phyloP scores from a whole-genome alignment of 257 asterid genomes.

The Penstemon newberryi region DNA sequence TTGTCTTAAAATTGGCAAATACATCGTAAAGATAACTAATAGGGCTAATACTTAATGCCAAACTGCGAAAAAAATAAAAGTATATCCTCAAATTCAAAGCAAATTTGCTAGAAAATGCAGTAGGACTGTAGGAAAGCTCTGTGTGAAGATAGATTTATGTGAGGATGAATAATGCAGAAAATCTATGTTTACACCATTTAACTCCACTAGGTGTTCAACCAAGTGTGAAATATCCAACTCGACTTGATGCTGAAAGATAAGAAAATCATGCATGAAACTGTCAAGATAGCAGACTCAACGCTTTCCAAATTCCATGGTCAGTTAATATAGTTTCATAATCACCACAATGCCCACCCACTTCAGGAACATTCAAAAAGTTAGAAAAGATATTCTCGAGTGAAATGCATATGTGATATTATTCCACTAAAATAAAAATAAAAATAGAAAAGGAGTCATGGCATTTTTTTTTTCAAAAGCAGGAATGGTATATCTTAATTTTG shows the following conservation, averaged over 20 bases:
- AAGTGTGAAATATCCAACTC: background rate
- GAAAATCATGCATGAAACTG: background rate
- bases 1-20: background rate
- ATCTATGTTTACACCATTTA: background rate
- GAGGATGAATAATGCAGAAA: background rate
- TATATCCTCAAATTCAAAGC: background rate
- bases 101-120: background rate
- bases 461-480: background rate
- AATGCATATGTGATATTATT: background rate
- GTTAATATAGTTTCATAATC: background rate
- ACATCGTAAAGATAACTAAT: background rate
- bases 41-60: background rate
- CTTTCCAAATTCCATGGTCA: background rate
- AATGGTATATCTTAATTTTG: background rate
- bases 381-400: background rate
- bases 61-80: background rate
- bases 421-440: background rate
- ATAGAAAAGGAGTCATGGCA: background rate
- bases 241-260: conserved; percentile 11
- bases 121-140: background rate
- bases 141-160: background rate
- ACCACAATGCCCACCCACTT: background rate
- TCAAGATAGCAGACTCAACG: background rate
- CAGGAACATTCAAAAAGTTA: background rate
- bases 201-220: background rate